Conservation (phyloP, 495 filamentous ascomycete genomes). For the Lasiosphaeria ovina region DNA sequence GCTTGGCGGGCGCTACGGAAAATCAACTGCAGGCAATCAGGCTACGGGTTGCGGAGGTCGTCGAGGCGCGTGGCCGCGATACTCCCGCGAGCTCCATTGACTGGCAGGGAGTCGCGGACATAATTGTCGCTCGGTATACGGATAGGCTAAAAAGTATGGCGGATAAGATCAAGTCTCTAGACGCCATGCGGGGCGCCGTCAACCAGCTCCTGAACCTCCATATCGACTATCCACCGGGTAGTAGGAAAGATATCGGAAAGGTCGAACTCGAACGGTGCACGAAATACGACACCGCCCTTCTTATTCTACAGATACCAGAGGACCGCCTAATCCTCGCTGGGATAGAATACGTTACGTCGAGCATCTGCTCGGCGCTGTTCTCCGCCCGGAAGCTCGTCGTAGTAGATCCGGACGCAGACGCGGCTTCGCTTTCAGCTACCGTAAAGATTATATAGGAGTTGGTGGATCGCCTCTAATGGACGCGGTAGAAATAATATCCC, state of each 20-base stretch:
- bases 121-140: conserved; percentile 59
- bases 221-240: conserved; percentile 46
- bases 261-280: conserved; percentile 51
- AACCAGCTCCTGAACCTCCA: conserved; percentile 47
- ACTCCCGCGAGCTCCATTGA: conserved; percentile 33
- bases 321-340: conserved; percentile 40
- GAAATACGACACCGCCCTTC: conserved; percentile 40
- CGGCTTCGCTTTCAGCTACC: conserved; percentile 1
- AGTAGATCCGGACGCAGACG: conserved; percentile 17
- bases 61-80: conserved; percentile 24
- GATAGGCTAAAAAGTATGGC: conserved; percentile 51
- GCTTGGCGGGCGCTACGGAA: conserved; percentile 40
- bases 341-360: conserved; percentile 45
- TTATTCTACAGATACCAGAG: conserved; percentile 27
- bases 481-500: conserved; percentile 59
- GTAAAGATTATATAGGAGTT: conserved; percentile 36
- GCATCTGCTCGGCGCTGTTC: conserved; percentile 53
- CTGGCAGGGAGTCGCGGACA: conserved; percentile 62
- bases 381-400: conserved; percentile 31
- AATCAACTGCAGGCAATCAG: conserved; percentile 43
- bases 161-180: conserved; percentile 31
- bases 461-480: conserved; percentile 57
- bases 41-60: conserved; percentile 40
- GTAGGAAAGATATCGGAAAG: conserved; percentile 32
- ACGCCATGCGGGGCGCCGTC: conserved; percentile 44